A percentile compares a stretch with the other conserved stretches of the same genome.
Conservation (phyloP, 495 filamentous ascomycete species). For the Neurospora pannonica region DNA sequence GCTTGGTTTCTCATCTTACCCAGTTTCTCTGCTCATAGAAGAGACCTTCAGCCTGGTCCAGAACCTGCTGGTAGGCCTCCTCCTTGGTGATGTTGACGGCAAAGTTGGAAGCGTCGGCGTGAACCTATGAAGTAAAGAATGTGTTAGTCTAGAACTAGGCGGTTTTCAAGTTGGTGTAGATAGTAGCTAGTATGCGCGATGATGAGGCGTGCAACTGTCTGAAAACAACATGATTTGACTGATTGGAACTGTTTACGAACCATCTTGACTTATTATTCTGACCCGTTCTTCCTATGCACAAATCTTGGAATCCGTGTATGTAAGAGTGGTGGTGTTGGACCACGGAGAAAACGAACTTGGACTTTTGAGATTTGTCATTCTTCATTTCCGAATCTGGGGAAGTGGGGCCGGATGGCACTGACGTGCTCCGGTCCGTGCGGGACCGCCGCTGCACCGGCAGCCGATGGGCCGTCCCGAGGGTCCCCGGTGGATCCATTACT, state of each 20-base stretch:
- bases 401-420: not conserved
- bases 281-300: not conserved
- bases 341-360: not conserved
- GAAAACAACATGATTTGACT: not conserved
- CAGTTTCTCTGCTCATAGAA: slow-evolving; percentile 78
- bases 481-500: not conserved
- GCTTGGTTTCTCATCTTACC: slow-evolving; percentile 40
- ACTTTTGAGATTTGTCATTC: not conserved
- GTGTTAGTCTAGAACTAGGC: not conserved
- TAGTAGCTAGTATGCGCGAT: not conserved
- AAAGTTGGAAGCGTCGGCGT: slow-evolving; percentile 81
- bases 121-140: slow-evolving; percentile 46
- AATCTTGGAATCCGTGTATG: not conserved
- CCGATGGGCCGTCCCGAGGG: not conserved
- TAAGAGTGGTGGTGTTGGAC: not conserved
- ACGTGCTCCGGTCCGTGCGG: not conserved
- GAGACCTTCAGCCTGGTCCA: slow-evolving; percentile 60
- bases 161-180: not conserved
- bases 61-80: slow-evolving; percentile 67
- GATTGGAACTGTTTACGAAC: not conserved
- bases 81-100: slow-evolving; percentile 53
- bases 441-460: not conserved
- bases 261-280: not conserved
- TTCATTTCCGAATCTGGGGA: not conserved
- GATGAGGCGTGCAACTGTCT: no score